phyloP scores from a whole-genome alignment of 73 alveolate species.

The Paramecium sonneborni region DNA sequence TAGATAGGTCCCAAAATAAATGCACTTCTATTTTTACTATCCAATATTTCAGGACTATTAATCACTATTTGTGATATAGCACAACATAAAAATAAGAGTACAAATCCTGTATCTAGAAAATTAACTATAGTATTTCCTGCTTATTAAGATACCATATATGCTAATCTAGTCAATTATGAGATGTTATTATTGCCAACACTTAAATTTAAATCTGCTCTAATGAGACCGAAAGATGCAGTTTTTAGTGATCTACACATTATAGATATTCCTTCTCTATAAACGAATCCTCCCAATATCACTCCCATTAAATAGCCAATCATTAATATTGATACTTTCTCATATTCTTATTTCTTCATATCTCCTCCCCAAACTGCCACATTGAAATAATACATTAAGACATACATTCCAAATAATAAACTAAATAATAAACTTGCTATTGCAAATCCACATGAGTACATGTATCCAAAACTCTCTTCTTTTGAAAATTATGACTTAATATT shows the following conservation, averaged over 20 bases:
- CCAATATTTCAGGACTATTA: constrained; percentile 4
- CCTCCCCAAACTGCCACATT: constrained; percentile 54
- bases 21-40: not conserved
- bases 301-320: constrained; percentile 43
- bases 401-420: not conserved
- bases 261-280: constrained; percentile 33
- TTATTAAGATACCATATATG: constrained; percentile 32
- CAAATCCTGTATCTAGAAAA: not conserved
- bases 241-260: constrained; percentile 52
- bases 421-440: not conserved
- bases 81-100: not conserved
- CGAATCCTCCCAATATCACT: constrained; percentile 32
- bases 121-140: constrained; percentile 24
- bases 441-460: constrained; percentile 24
- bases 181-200: not conserved
- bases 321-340: not conserved
- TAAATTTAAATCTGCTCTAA: constrained; percentile 29
- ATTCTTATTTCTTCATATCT: constrained; percentile 24
- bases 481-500: not conserved
- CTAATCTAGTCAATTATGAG: constrained; percentile 28
- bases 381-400: constrained; percentile 22
- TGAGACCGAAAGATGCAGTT: constrained; percentile 31
- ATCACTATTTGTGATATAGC: not conserved
- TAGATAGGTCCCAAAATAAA: not conserved
- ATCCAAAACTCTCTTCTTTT: constrained; percentile 18